Base-by-base conservation (phyloP, 2,329 filamentous ascomycete genomes). In the Paecilomyces formosus region DNA sequence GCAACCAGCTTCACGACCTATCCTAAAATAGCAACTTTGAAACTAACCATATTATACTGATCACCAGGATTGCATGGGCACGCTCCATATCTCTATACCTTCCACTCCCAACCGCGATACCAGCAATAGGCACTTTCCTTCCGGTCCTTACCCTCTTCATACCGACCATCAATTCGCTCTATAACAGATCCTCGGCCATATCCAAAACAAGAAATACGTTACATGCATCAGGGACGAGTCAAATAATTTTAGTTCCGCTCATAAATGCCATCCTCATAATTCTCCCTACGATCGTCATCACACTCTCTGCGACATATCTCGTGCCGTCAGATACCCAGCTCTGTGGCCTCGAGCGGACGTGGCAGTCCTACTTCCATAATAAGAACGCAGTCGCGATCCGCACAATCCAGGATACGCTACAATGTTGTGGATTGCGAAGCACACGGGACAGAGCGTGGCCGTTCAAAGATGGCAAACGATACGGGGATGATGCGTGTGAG, bases 371-470 rank as follows among this genome's bases (percentile, higher is more conserved):
- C 56, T 74, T 72, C 57, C 64, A 64, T 30, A 58, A 60, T 13
- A 72, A 73, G 55, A 60, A 74, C 33, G 65, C 66, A 4, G 56
- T 61, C 2, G 65, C 67, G 6, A 70, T 74, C 39, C 68, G 72
- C 21, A 53, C 66, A 1, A 73, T 74, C 55, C 71, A 75, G 57
- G 68, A 69, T 53, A 56, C 57, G 3, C 62, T 72, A 24, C 69
- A 63, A 45, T 74, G 73, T 55, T 75, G 72, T 49, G 73, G 73
- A 1, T 61, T 72, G 8, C 63, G 71, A 33, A 74, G 72, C 49
- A 64, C 68, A n/a, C 70, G 63, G 57, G 72, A 75, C 55, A 63
- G 70, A 15, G 70, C 72, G 2, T 75, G 72, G 72, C 72, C 72
- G 1, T 75, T 75, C 59, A 74, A 73, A 51, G 68, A 71, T 31